Base-by-base conservation (phyloP, 2,329 filamentous ascomycete genomes). In the Tolypocladium cylindrosporum region DNA sequence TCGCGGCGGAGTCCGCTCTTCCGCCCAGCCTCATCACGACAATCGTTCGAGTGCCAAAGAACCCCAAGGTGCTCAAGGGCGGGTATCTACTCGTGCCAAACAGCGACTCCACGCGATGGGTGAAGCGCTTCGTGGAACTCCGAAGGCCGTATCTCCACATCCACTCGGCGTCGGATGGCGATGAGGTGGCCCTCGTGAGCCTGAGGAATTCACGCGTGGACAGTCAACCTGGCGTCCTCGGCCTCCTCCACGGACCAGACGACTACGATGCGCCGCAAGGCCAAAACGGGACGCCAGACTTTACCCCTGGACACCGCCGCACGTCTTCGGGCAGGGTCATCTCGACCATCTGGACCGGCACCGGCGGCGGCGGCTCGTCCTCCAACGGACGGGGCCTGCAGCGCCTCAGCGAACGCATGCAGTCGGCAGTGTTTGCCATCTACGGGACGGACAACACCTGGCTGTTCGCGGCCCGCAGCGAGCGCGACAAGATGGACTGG, bases 391-490 rank as follows among this genome's bases (percentile, higher is more conserved):
- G 70, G 39, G 79, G 80, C 7, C 72, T 85, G 7, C 76, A 77
- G 58, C 76, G 79, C 34, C 74, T 85, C 34, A 83, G 77, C 68
- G 80, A 83, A 67, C 72, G 84, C 72, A 75, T 81, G 71, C 81
- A 84, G 66, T 81, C 85, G 4, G 88, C 89, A 63, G 89, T 97
- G 45, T 99, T 96, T 79, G 94, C 94, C 14, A 84, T 99, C 55
- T 99, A 97, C 69, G 93, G 90, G 48, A 90, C 88, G 60, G 89
- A 94, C 71, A 97, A 97, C 72, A 96, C 92, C 39, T 99, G 92
- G 83, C 79, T 99, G 45, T 97, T 99, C 72, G 90, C 91, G 16
- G 90, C 91, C 31, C 82, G 91, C 59, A 93, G 86, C 66, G 93
- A 97, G 75, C 82, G 87, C 54, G 92, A 97, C 72, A 96, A 97